A percentile compares a stretch with the other conserved stretches of the same genome.
These are phyloP conservation scores for Bimuria novae-zelandiae DNA, from an alignment of 2,329 filamentous ascomycete genomes.

Conservation along the genomic window DNA sequence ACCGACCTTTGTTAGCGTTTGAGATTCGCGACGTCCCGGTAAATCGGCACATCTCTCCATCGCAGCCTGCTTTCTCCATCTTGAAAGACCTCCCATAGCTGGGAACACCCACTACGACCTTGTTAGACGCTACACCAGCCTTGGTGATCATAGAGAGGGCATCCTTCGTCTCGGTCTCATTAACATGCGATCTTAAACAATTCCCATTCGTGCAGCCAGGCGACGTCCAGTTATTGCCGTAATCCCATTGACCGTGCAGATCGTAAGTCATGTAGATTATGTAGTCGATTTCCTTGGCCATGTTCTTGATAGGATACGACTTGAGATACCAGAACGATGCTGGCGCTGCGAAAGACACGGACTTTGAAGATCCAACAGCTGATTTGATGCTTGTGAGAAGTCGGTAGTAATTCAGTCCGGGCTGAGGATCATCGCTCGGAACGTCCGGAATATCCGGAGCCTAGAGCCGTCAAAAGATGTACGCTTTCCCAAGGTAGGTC, in stretches of 20 bases:
- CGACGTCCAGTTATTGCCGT: constrained; percentile 34
- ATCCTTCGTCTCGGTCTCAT: constrained; percentile 43
- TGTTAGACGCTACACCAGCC: constrained; percentile 29
- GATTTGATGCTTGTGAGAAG: too few species aligned
- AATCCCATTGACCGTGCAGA: constrained; percentile 51
- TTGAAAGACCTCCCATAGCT: constrained; percentile 28
- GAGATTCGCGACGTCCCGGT: too few species aligned
- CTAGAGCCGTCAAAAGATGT: not conserved
- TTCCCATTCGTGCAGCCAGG: constrained; percentile 36
- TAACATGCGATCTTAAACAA: constrained; percentile 43
- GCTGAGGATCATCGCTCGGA: not conserved
- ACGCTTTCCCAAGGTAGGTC: not conserved
- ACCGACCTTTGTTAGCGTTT: constrained; percentile 36
- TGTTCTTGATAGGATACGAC: constrained; percentile 27
- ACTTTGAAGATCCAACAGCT: too few species aligned
- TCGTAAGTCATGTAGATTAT: constrained; percentile 44
- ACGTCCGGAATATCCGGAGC: not conserved
- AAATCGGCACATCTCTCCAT: too few species aligned
- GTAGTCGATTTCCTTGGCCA: constrained; percentile 29
- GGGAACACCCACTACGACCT: constrained; percentile 39
- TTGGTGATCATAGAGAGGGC: constrained; percentile 48
- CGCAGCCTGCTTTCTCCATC: not conserved
- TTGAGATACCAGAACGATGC: constrained; percentile 40
- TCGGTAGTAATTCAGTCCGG: not conserved
- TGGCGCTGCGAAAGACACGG: too few species aligned